A percentile compares a stretch with the other conserved stretches of the same genome.
Evolutionary conservation across 148 eudicot species (phyloP).

Genomic region (Nepenthes gracilis): DNA sequence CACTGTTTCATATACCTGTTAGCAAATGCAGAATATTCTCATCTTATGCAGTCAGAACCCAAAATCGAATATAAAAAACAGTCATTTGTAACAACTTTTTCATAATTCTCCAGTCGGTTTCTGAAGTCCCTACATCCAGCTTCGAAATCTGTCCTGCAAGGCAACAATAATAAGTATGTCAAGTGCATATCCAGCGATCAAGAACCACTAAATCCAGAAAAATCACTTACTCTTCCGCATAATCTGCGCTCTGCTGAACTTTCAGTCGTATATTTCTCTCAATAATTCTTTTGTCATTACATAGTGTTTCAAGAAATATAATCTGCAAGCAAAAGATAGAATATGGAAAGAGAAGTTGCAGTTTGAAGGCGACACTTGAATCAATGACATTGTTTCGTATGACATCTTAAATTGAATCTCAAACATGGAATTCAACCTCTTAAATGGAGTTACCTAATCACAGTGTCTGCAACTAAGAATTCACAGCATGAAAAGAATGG

Average conservation of each 20-base stretch:
- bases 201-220: conserved; percentile 1
- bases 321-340: conserved; percentile 36
- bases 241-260: conserved; percentile 98
- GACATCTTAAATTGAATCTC: no score
- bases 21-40: conserved; percentile 2
- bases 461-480: no score
- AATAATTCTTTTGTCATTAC: conserved; percentile 69
- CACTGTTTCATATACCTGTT: conserved; percentile 88
- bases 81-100: conserved; percentile 41
- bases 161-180: conserved; percentile 1
- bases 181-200: neutral
- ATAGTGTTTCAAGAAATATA: conserved; percentile 84
- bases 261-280: conserved; percentile 96
- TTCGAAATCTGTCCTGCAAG: conserved; percentile 87
- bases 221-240: conserved; percentile 78
- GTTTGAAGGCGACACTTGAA: neutral
- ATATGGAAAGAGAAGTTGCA: neutral
- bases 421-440: no score
- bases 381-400: neutral
- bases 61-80: conserved; percentile 7
- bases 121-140: conserved; percentile 95
- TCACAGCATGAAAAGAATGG: no score
- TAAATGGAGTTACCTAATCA: no score
- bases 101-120: conserved; percentile 79
- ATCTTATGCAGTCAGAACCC: neutral